Base-by-base conservation (phyloP, 345 rosid species). In the Cardamine chenopodiifolia region DNA sequence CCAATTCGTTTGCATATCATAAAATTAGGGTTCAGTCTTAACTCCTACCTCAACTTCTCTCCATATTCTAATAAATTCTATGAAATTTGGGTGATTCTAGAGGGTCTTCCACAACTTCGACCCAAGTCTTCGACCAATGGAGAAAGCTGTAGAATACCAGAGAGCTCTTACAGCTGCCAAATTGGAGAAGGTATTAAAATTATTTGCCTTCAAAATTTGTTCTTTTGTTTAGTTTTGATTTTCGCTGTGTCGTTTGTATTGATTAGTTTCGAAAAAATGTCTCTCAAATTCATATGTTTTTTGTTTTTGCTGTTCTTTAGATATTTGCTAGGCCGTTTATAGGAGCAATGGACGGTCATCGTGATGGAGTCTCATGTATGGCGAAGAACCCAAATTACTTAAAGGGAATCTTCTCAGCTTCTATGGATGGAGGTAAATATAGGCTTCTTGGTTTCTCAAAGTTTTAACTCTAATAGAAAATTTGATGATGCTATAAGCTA, bases 281-380 rank as follows among this genome's bases (percentile, higher is more conserved):
- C 6, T 34, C 6, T 48, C 26, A n/a, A 69, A 37, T n/a, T 44
- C 5, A 3, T 37, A 8, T 39, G 15, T 53, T 35, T n/a, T 42
- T 8, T 67, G n/a, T 65, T 66, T 14, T 5, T 14, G 2, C 19
- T 25, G 18, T 8, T 70, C 25, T 42, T 26, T 83, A 95, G 98
- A 87, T 95, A 67, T 95, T 87, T 74, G 99, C 99, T 5, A 88
- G 90, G 81, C 99, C 98, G 0, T 92, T 95, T 67, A 25, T 95
- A 25, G 98, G 94, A 39, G 99, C 99, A 52, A 90, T 95, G 99
- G 99, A 95, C 60, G 98, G 90, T 3, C 99, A 95, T 79, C 61
- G 83, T 7, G 98, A 95, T 84, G 87, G 90, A 8, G 52, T 95
- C 56, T 89, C 96, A 0, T 95, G 93, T 81, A 89, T 95, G 98